These are phyloP conservation scores for Hypoxylon sp. DNA, from an alignment of 2,329 filamentous ascomycete species.

Conservation along the genomic window DNA sequence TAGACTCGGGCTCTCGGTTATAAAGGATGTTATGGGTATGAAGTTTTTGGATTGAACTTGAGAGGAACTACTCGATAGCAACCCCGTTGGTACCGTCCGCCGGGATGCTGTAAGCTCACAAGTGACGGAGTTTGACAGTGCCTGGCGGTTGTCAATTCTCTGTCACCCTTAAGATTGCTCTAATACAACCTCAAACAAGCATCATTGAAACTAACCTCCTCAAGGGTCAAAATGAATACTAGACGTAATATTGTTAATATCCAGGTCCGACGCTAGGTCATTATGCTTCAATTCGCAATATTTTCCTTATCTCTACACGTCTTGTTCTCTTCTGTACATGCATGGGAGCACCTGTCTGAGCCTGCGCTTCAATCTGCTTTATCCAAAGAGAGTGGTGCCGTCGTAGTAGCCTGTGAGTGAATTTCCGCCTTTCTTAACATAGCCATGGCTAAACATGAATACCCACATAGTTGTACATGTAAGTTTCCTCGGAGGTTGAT, in stretches of 20 bases:
- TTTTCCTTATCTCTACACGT: not conserved
- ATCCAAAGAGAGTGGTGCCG: conserved; percentile 1
- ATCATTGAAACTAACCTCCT: conserved; percentile 10
- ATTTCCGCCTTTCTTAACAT: not conserved
- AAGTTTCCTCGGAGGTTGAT: not conserved
- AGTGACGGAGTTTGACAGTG: conserved; percentile 15
- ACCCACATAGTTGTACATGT: conserved; percentile 27
- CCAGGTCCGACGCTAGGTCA: not conserved
- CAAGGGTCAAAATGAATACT: not conserved
- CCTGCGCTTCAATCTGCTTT: conserved; percentile 21
- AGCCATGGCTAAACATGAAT: not conserved
- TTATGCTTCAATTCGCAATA: conserved; percentile 15
- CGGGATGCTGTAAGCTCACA: not conserved
- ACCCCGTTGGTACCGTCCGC: not conserved
- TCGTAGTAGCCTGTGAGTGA: conserved; percentile 39
- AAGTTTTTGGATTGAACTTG: not conserved
- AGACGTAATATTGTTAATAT: not conserved
- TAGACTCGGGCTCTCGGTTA: not conserved
- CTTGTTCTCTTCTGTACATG: conserved; percentile 5
- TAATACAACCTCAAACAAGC: conserved; percentile 19
- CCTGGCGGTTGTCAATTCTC: conserved; percentile 15
- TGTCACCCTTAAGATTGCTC: not conserved
- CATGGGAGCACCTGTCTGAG: conserved; percentile 30
- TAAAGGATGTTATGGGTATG: not conserved
- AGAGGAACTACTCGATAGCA: not conserved